Percentiles rank a stretch among this genome's conserved stretches.
These are phyloP conservation scores for Fraxinus americana DNA, from an alignment of 257 asterid species.

Conservation along the genomic window DNA sequence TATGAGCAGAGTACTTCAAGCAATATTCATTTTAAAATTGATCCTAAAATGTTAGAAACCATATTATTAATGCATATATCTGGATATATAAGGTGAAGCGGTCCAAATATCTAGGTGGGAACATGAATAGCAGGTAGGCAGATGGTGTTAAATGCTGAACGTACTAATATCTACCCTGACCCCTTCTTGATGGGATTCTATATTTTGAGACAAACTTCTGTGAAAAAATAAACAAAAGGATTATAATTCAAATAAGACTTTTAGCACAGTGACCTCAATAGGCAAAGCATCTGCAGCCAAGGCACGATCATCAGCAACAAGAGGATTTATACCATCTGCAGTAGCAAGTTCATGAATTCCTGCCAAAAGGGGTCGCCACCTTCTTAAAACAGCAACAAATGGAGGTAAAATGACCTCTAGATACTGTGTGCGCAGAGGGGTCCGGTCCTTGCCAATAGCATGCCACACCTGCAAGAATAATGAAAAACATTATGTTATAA, in stretches of 20 bases:
- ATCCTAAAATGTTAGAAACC: conserved; percentile 20
- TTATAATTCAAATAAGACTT: conserved; percentile 4
- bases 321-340: conserved; percentile 94
- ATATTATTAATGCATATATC: conserved; percentile 15
- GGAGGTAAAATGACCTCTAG: conserved; percentile 94
- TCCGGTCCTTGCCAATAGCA: conserved; percentile 81
- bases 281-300: conserved; percentile 97
- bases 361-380: conserved; percentile 99
- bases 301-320: conserved; percentile 89
- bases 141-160: conserved; percentile 20
- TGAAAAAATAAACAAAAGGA: conserved; percentile 17
- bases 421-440: conserved; percentile 86
- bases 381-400: conserved; percentile 88
- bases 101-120: conserved; percentile 15
- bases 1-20: background rate
- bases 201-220: conserved; percentile 26
- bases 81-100: background rate
- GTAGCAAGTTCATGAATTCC: conserved; percentile 95
- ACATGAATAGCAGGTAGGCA: background rate
- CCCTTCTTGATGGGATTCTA: conserved; percentile 8
- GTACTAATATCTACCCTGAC: conserved; percentile 4
- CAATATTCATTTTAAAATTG: conserved; percentile 2
- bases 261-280: conserved; percentile 61
- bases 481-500: background rate
- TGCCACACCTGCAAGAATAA: conserved; percentile 74